Percentiles rank a stretch among this genome's conserved stretches.
Conservation (phyloP, 2,329 filamentous ascomycete species). For the Calonectria naviculata region DNA sequence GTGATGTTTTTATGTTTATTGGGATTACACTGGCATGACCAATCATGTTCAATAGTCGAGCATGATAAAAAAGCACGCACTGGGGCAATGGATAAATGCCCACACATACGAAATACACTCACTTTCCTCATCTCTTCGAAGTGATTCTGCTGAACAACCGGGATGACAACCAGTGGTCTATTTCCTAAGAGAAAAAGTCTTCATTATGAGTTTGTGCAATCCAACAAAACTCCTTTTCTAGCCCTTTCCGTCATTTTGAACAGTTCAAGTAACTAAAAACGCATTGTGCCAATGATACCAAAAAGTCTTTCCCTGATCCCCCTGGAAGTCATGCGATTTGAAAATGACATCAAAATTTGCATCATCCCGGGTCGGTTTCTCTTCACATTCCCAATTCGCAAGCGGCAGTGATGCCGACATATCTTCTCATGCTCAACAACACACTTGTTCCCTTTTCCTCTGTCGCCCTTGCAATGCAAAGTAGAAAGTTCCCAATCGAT, state of each 20-base stretch:
- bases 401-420: slow-evolving; percentile 13
- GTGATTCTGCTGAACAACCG: too few species aligned
- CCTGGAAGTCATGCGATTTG: slow-evolving; percentile 38
- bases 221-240: slow-evolving; percentile 29
- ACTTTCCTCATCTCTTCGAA: too few species aligned
- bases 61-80: too few species aligned
- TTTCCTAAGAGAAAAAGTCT: background rate
- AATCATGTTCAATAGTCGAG: too few species aligned
- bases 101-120: too few species aligned
- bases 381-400: slow-evolving; percentile 19
- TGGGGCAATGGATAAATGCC: too few species aligned
- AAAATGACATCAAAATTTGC: slow-evolving; percentile 36
- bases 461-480: background rate
- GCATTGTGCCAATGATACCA: slow-evolving; percentile 8
- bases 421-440: slow-evolving; percentile 17
- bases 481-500: background rate
- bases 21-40: background rate
- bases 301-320: slow-evolving; percentile 12
- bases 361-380: slow-evolving; percentile 25
- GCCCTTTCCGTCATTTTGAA: slow-evolving; percentile 24
- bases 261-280: slow-evolving; percentile 27
- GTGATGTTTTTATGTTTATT: background rate
- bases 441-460: background rate
- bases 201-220: slow-evolving; percentile 18
- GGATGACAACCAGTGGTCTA: background rate